phyloP scores from a whole-genome alignment of 1,139 yeast genomes.

The Wickerhamomyces sp. region DNA sequence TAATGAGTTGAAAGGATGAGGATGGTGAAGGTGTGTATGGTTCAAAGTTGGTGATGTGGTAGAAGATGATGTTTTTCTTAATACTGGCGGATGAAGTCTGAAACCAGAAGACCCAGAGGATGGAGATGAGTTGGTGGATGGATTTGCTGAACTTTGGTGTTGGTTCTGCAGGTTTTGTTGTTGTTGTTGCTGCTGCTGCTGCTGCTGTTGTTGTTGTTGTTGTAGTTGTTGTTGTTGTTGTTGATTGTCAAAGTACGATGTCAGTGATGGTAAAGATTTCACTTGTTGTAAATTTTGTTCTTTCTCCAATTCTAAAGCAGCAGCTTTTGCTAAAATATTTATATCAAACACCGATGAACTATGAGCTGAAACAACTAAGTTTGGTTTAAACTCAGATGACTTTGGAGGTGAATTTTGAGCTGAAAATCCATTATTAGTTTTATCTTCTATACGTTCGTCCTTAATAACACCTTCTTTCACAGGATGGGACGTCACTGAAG shows the following conservation, averaged over 20 bases:
- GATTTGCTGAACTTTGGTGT: not conserved
- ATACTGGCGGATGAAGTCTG: slow-evolving; percentile 8
- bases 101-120: slow-evolving; percentile 1
- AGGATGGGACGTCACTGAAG: not conserved
- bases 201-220: slow-evolving; percentile 3
- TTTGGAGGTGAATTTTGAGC: slow-evolving; percentile 25
- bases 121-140: not conserved
- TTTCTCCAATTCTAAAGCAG: slow-evolving; percentile 68
- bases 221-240: slow-evolving; percentile 4
- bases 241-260: slow-evolving; percentile 45
- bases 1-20: slow-evolving; percentile 36
- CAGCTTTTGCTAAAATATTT: slow-evolving; percentile 76
- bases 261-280: slow-evolving; percentile 60
- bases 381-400: slow-evolving; percentile 12
- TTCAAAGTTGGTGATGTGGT: slow-evolving; percentile 24
- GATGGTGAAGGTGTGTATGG: slow-evolving; percentile 27
- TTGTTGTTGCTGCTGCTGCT: slow-evolving; percentile 23
- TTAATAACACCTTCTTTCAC: not conserved
- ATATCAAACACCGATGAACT: slow-evolving; percentile 47
- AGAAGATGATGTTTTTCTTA: slow-evolving; percentile 15
- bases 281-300: slow-evolving; percentile 44
- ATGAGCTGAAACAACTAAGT: not conserved
- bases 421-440: slow-evolving; percentile 10
- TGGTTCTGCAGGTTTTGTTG: slow-evolving; percentile 5
- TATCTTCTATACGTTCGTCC: slow-evolving; percentile 3